Base-by-base conservation (phyloP, 306 rosid genomes). In the Alnus rubra region DNA sequence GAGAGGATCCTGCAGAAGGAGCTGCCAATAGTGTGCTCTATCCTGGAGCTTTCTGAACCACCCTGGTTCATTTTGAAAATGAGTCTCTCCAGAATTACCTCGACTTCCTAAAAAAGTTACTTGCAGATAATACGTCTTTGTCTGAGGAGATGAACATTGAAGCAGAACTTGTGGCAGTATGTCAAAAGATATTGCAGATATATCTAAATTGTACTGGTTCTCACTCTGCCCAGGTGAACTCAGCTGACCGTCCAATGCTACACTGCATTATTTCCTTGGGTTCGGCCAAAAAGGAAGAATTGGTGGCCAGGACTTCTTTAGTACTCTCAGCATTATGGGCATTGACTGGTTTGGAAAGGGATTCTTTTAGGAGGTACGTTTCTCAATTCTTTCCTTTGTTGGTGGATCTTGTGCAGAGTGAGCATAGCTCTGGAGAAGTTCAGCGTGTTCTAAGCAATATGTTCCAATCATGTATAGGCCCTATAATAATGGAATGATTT, bases 21-120 rank as follows among this genome's bases (percentile, higher is more conserved):
- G 86, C 90, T 95, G 83, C 93, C 92, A 62, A 92, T 83, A 87
- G 89, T 88, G 48, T 95, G 98, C 82, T 90, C 98, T 65, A 82
- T 95, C 86, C 89, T 95, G n/a, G 99, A 91, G 84, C 84, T 93
- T 49, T 86, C 94, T 63, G 87, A 91, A 78, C 99, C 99, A 0
- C 99, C 99, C 81, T 90, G 85, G 97, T 95, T 83, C 99, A 95
- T 89, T 95, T 95, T 35, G 99, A 95, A 90, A 95, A 91, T 7
- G 99, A 95, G 83, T 90, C 99, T 52, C 87, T 88, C 79, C 92
- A 80, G 83, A 91, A 83, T 82, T 85, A 82, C 78, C 98, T 95
- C 54, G 89, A 84, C 89, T 93, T 93, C 81, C 90, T 95, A 71
- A 88, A 83, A 64, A 86, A 73, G 48, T 44, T 87, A 49, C 90